Evolutionary conservation across 345 rosid genomes (phyloP).

Genomic region (Orychophragmus violaceus): DNA sequence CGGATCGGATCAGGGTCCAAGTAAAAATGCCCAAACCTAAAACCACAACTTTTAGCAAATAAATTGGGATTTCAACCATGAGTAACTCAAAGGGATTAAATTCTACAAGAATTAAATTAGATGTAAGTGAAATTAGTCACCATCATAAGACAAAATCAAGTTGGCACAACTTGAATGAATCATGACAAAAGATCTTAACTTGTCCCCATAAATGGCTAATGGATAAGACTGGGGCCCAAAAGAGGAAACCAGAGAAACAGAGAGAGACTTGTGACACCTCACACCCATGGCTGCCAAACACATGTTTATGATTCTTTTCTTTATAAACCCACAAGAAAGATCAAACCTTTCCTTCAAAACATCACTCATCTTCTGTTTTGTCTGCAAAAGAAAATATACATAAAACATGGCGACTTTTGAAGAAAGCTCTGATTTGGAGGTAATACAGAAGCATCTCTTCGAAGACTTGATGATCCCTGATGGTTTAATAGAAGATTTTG

Average conservation of each 20-base stretch:
- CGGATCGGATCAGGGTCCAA: too few relatives aligned
- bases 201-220: conserved; percentile 26
- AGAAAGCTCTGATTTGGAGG: conserved; percentile 38
- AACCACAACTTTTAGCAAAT: not conserved
- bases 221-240: conserved; percentile 22
- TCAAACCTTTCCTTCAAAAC: conserved; percentile 7
- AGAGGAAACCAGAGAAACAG: conserved; percentile 2
- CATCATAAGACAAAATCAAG: conserved; percentile 19
- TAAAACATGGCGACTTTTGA: conserved; percentile 31
- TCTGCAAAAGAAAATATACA: not conserved
- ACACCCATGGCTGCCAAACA: conserved; percentile 15
- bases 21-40: too few relatives aligned
- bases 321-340: conserved; percentile 15
- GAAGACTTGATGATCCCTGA: conserved; percentile 50
- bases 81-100: not conserved
- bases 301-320: conserved; percentile 14
- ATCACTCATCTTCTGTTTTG: conserved; percentile 8
- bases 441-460: conserved; percentile 48
- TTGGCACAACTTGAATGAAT: conserved; percentile 21
- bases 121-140: not conserved
- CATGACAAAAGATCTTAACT: conserved; percentile 26
- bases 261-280: conserved; percentile 18
- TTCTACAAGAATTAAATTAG: not conserved
- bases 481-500: conserved; percentile 31
- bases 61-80: not conserved